Conservation (phyloP, 371 early-diverging fungal genomes). For the Thermomucor indicae-seudaticae region DNA sequence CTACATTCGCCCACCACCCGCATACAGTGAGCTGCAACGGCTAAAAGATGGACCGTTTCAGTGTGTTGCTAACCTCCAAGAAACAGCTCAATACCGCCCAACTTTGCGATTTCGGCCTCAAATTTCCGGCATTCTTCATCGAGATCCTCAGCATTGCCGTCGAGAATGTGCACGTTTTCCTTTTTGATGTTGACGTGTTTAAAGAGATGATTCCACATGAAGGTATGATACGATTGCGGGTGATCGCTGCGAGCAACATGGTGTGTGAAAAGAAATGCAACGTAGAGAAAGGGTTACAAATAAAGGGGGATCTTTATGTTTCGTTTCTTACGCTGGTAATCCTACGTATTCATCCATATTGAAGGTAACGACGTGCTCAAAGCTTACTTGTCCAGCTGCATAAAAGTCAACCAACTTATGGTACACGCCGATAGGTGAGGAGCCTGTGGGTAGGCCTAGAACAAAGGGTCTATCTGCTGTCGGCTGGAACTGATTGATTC, state of each 20-base stretch:
- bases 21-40: no score
- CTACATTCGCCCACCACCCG: no score
- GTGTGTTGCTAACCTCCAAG: no score
- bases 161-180: conserved; percentile 77
- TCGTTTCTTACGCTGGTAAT: conserved; percentile 16
- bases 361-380: conserved; percentile 63
- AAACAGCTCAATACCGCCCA: conserved; percentile 84
- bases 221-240: conserved; percentile 83
- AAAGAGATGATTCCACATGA: conserved; percentile 85
- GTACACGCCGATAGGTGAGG: conserved; percentile 79
- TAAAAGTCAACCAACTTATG: conserved; percentile 56
- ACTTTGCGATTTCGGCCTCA: conserved; percentile 71
- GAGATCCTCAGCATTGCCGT: conserved; percentile 83
- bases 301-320: neutral
- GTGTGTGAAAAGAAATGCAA: no score
- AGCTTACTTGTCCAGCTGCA: conserved; percentile 57
- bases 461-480: conserved; percentile 76
- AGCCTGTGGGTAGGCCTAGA: conserved; percentile 83
- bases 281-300: neutral
- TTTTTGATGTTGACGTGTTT: conserved; percentile 77
- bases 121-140: conserved; percentile 76
- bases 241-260: conserved; percentile 49
- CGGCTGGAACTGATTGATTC: conserved; percentile 77
- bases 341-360: conserved; percentile 76
- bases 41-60: no score